Evolutionary conservation across 495 filamentous ascomycete genomes (phyloP), one percentile per base, ranked within the genome.

Genomic region (Podospora pseudoanserina): DNA sequence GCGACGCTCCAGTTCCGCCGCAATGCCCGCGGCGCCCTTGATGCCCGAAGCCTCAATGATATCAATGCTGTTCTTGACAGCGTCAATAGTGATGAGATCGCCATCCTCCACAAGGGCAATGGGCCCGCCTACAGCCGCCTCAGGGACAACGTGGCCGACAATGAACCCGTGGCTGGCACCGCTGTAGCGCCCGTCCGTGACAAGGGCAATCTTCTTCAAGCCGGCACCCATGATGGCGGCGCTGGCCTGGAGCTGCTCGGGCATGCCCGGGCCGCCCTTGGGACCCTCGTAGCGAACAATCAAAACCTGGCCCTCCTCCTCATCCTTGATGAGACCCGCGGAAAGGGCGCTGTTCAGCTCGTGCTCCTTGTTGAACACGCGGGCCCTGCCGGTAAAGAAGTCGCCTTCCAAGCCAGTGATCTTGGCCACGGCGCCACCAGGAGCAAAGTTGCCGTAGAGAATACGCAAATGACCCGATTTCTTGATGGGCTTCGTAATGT

Each of bases 341-440:
- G 86, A 86, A 16, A 99, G 82, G 2, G 93, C 94, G 7, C 83
- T 80, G 77, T 95, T 88, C 53, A 99, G 88, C 68, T 87, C 83
- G 64, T 85, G 79, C 74, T 97, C 95, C 77, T 97, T 96, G 78
- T 99, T 82, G 79, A 97, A 99, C n/a, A 97, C 92, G 20, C 87
- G 83, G 18, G 92, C 95, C 66, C 88, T 87, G 61, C 95, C 95
- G 0, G 85, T 89, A 79, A 99, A 99, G 6, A 78, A 78, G 16
- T 89, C 82, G 5, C 95, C 95, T 79, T 99, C 95, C 77, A 97
- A 97, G 20, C 95, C 95, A 0, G 95, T 99, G 77, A 99, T 99
- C 82, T 99, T 99, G 68, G 95, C 94, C 3, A 99, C 95, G 9
- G 95, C 90, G 44, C 95, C 95, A 44, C 90, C 91, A 0, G 95